A percentile compares a stretch with the other conserved stretches of the same genome.
Evolutionary conservation across 495 filamentous ascomycete species (phyloP).

Genomic region (Penicillium odoratum): DNA sequence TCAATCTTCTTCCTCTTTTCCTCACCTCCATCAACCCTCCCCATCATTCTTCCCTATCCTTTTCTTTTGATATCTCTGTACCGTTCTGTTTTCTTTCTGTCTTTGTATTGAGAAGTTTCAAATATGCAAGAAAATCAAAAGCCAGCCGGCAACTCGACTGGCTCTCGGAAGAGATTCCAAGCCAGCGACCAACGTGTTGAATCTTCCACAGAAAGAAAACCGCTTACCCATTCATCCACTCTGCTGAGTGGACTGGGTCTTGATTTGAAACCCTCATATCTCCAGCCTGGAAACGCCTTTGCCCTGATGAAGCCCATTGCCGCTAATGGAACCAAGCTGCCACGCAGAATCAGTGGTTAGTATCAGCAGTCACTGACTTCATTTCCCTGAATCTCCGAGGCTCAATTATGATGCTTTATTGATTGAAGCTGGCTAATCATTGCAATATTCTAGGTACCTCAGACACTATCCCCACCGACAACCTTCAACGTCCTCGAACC

Average conservation of each 20-base stretch:
- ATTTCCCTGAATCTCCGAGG: not conserved
- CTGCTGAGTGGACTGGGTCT: not conserved
- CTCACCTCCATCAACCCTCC: no score
- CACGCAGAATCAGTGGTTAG: conserved; percentile 11
- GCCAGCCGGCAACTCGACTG: no score
- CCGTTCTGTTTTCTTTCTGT: no score
- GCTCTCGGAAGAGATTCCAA: not conserved
- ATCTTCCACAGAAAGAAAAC: not conserved
- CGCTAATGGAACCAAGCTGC: conserved; percentile 3
- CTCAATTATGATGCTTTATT: not conserved
- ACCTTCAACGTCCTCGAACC: conserved; percentile 4
- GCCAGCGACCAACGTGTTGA: not conserved
- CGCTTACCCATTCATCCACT: not conserved
- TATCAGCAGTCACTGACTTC: not conserved
- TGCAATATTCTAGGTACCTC: not conserved
- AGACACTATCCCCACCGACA: not conserved
- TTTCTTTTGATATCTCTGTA: no score
- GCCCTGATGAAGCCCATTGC: conserved; percentile 22
- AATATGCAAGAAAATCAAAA: no score
- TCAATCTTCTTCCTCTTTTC: no score
- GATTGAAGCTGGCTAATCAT: no score
- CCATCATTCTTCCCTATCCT: no score
- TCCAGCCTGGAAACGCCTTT: conserved; percentile 31
- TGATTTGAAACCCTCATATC: not conserved
- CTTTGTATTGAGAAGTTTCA: no score